These are phyloP conservation scores for Candida suzukii DNA, from an alignment of 805 yeast species.

Conservation along the genomic window DNA sequence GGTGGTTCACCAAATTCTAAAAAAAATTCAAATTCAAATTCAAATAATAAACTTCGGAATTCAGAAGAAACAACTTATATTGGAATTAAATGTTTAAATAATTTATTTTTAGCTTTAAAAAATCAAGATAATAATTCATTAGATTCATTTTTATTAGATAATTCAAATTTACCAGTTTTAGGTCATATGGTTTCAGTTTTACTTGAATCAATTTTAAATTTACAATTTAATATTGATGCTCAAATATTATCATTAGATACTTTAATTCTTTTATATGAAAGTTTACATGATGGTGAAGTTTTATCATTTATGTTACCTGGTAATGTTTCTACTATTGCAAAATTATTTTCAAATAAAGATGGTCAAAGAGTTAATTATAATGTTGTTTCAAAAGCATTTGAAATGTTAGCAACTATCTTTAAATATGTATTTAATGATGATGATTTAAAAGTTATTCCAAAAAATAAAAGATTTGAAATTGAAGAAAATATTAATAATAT, in stretches of 20 bases:
- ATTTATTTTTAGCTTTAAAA: constrained; percentile 25
- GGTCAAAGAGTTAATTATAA: constrained; percentile 28
- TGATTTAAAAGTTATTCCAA: constrained; percentile 20
- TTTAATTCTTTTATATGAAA: constrained; percentile 26
- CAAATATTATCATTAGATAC: constrained; percentile 21
- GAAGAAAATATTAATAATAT: background rate
- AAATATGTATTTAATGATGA: constrained; percentile 34
- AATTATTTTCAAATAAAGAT: constrained; percentile 19
- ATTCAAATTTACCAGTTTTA: constrained; percentile 32
- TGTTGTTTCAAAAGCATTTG: constrained; percentile 25
- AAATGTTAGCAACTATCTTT: constrained; percentile 24
- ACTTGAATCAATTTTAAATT: constrained; percentile 23
- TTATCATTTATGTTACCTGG: constrained; percentile 46
- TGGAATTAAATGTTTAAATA: constrained; percentile 25
- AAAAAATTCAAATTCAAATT: constrained; percentile 11
- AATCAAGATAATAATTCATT: constrained; percentile 19
- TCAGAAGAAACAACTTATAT: constrained; percentile 31
- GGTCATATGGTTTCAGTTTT: constrained; percentile 42
- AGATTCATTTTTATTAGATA: constrained; percentile 22
- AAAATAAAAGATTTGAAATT: constrained; percentile 5
- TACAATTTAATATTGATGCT: background rate
- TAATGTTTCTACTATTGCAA: constrained; percentile 37
- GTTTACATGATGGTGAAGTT: constrained; percentile 39
- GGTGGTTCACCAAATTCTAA: constrained; percentile 37
- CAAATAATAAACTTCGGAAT: constrained; percentile 6